Base-by-base conservation (phyloP, 768 basidiomycete species). In the Xerocomellus amylosporus region DNA sequence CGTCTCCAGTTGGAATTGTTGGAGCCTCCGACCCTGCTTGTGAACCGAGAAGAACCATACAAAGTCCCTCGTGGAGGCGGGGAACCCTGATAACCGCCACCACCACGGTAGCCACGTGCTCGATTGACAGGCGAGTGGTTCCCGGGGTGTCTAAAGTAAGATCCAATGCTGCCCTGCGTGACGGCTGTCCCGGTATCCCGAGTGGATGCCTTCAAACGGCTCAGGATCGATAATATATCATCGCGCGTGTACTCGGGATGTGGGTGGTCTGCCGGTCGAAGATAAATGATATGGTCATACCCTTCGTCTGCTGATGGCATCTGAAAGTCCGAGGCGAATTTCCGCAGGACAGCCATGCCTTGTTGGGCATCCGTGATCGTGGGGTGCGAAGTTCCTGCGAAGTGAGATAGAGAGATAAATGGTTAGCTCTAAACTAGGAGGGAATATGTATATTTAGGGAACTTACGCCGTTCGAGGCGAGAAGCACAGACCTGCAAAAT, bases 381-480 rank as follows among this genome's bases (percentile, higher is more conserved):
- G 48, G 90, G 91, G 72, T 90, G 90, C 46, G 72, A 75, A 34
- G 77, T 78, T 61, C 90, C 90, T 91, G 65, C 64, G 42, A 59
- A 38, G 51, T 54, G 51, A 49, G 51, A 59, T 43, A 28, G 63
- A 46, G 34, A 30, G 38, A 46, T 9, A 14, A 22, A 31, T 24
- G 38, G 43, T 62, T 51, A 51, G 61, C 17, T 43, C 56, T 38
- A 51, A 36, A 54, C 45, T 26, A 37, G 36, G 44, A 24, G 19
- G 43, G 20, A 28, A 54, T 44, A 55, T 36, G 36, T 47, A 45
- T 26, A 40, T 15, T 47, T n/a, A 40, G 54, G 40, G 43, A 77
- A 77, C 85, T 65, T 72, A 88, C 88, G 79, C 62, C 72, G 69
- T 65, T 72, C 71, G 39, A 90, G 76, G 43, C 88, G 80, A 51